Conservation (phyloP, 495 filamentous ascomycete genomes). For the Opeltia flavorubescens region DNA sequence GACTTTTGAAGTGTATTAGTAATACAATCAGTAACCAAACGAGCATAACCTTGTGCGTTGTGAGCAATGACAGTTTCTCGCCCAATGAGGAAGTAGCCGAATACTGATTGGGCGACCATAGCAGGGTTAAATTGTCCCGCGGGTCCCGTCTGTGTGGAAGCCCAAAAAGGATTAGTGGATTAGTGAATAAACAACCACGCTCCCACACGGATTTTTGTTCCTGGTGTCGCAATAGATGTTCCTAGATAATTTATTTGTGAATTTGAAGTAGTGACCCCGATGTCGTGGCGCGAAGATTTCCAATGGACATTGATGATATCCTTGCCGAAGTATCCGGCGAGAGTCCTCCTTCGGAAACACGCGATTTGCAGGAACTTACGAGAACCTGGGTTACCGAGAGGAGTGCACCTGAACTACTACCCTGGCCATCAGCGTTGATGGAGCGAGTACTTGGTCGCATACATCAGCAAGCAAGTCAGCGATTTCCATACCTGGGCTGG, state of each 20-base stretch:
- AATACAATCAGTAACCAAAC: neutral
- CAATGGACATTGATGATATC: constrained; percentile 85
- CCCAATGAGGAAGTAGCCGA: too few relatives aligned
- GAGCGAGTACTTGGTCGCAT: constrained; percentile 70
- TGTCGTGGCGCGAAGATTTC: neutral
- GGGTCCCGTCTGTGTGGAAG: too few relatives aligned
- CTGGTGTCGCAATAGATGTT: neutral
- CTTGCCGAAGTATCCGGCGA: constrained; percentile 62
- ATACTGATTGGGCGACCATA: too few relatives aligned
- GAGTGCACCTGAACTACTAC: constrained; percentile 69
- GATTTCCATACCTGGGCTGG: neutral
- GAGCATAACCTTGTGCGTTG: neutral
- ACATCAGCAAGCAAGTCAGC: constrained; percentile 18
- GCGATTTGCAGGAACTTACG: constrained; percentile 78
- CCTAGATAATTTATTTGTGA: too few relatives aligned
- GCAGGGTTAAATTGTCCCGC: too few relatives aligned
- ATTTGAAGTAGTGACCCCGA: neutral
- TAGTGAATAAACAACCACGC: too few relatives aligned
- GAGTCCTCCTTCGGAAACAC: constrained; percentile 40
- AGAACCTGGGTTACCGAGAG: constrained; percentile 87
- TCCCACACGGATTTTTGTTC: too few relatives aligned
- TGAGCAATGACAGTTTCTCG: neutral
- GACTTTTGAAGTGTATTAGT: constrained; percentile 3
- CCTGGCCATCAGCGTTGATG: constrained; percentile 49
- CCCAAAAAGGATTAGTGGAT: too few relatives aligned